Evolutionary conservation across 192 early-diverging fungal genomes (phyloP), one percentile per base, ranked within the genome.

Genomic region (Backusella parvicylindrica): DNA sequence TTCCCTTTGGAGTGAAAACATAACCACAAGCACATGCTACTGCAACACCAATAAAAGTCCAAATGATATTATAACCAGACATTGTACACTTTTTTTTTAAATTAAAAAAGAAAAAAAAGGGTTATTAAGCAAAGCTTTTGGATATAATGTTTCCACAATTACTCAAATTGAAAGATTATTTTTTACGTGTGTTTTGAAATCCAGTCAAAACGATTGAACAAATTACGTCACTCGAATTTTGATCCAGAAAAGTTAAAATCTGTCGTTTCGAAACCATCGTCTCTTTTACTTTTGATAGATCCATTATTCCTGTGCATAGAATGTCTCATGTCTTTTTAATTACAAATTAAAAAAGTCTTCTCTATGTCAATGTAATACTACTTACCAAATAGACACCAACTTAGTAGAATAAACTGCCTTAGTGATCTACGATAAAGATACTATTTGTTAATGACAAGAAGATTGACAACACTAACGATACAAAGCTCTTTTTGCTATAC

Each of bases 41-140:
- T 36, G 83, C 72, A 41, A 81, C 77, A 26, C 86, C 74, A 33
- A 89, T 75, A 43, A 89, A 75, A 63, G 86, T 84, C 80, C 83
- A 87, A 66, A 91, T 73, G 77, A 91, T 78, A 74, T 84, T 82
- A 40, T 80, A 84, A 2, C 84, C 84, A 73, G 83, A 84, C 86
- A 88, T 87, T 68, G n/a, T 36, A n/a, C 36, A n/a, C 35, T 21
- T 67, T 13, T 67, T 56, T 60, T 60, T 28, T 28, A 26, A 65
- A 9, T 65, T 21, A 21, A 23, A 68, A 68, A 21, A 63, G 12
- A 38, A 38, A 0, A 38, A 38, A 26, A 68, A 21, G 33, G 35
- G 36, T 68, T 47, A n/a, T 47, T 15, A 47, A 47, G 43, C 43
- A 21, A 47, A 8, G 43, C 43, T 47, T 47, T 47, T 47, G 43